These are phyloP conservation scores for Ogataea ganodermae DNA, from an alignment of 805 yeast genomes.

Conservation along the genomic window DNA sequence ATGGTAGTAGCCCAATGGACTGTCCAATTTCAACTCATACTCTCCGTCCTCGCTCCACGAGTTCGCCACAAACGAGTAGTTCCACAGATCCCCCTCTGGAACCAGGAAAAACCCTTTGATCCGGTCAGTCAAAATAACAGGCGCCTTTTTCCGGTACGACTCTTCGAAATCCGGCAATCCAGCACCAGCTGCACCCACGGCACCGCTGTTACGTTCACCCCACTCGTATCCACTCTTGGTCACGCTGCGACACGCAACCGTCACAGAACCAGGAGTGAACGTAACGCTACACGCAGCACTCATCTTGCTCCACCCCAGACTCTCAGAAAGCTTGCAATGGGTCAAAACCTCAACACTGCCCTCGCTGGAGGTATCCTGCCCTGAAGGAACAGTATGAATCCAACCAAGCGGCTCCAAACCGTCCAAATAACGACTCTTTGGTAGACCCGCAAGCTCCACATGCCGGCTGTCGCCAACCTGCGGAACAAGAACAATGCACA, in stretches of 20 bases:
- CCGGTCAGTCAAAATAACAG: slow-evolving; percentile 71
- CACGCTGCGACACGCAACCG: slow-evolving; percentile 66
- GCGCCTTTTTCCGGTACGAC: slow-evolving; percentile 60
- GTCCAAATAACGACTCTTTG: slow-evolving; percentile 44
- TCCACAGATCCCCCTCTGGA: slow-evolving; percentile 87
- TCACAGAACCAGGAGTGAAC: slow-evolving; percentile 81
- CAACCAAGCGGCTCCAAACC: slow-evolving; percentile 84
- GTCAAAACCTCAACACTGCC: slow-evolving; percentile 71
- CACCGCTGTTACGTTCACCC: slow-evolving; percentile 68
- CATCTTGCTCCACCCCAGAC: slow-evolving; percentile 42
- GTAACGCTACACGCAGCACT: slow-evolving; percentile 64
- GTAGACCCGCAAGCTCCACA: slow-evolving; percentile 59
- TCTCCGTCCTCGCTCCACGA: slow-evolving; percentile 67
- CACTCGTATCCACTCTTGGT: slow-evolving; percentile 70
- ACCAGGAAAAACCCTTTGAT: slow-evolving; percentile 82
- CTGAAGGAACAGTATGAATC: slow-evolving; percentile 87
- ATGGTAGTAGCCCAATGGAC: slow-evolving; percentile 81
- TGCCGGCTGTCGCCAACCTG: slow-evolving; percentile 76
- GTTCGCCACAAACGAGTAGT: slow-evolving; percentile 84
- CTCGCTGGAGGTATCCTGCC: slow-evolving; percentile 50
- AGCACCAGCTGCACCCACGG: slow-evolving; percentile 55
- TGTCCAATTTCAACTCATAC: slow-evolving; percentile 68
- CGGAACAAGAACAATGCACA: slow-evolving; percentile 76
- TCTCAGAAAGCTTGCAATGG: slow-evolving; percentile 46
- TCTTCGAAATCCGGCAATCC: slow-evolving; percentile 67